phyloP scores from a whole-genome alignment of 352 stramenopile genomes.

The Globisporangium abappressorium region DNA sequence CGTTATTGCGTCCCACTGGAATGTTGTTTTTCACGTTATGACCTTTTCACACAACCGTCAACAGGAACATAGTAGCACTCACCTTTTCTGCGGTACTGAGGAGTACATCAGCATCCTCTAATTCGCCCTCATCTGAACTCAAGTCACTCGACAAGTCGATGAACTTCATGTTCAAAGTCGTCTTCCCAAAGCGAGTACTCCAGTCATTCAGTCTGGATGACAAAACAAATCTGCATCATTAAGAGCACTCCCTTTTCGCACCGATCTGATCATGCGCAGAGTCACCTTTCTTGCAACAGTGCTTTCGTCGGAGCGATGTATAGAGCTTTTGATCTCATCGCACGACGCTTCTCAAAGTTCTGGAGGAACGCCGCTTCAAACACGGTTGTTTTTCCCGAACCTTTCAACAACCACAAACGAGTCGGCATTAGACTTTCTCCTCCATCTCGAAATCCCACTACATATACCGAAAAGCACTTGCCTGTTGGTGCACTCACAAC shows the following conservation, averaged over 20 bases:
- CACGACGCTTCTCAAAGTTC: constrained; percentile 15
- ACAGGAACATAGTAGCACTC: no score
- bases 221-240: neutral
- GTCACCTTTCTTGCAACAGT: constrained; percentile 43
- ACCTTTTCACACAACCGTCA: neutral
- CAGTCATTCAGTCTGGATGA: constrained; percentile 32
- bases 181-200: constrained; percentile 31
- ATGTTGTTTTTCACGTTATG: neutral
- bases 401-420: constrained; percentile 9
- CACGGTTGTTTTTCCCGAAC: constrained; percentile 46
- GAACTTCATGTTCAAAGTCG: constrained; percentile 32
- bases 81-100: constrained; percentile 50
- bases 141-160: constrained; percentile 30
- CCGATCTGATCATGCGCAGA: neutral
- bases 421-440: neutral
- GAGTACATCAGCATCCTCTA: constrained; percentile 26
- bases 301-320: constrained; percentile 50
- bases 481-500: constrained; percentile 45
- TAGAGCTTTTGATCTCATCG: constrained; percentile 24
- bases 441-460: neutral
- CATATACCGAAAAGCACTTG: constrained; percentile 1
- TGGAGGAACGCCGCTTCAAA: constrained; percentile 49
- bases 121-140: constrained; percentile 12
- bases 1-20: constrained; percentile 41
- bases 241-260: neutral